Percentiles rank a stretch among this genome's conserved stretches.
Evolutionary conservation across 306 rosid species (phyloP).

Genomic region (Boehmeria nivea): DNA sequence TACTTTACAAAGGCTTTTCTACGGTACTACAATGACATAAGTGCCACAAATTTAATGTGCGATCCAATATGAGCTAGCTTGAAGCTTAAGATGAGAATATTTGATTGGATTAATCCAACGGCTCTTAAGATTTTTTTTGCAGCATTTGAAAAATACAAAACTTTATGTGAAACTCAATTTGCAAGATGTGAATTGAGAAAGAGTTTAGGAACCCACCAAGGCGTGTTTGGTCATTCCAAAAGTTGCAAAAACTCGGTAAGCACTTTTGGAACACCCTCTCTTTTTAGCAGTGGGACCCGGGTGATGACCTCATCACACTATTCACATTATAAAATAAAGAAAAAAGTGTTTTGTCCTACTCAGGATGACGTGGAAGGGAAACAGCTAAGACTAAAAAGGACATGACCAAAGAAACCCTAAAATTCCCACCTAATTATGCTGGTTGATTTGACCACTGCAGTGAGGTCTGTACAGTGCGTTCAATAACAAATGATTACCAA

Average conservation of each 20-base stretch:
- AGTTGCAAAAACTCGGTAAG: conserved; percentile 17
- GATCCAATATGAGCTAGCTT: too few species aligned
- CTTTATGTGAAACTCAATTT: background rate
- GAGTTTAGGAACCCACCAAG: conserved; percentile 8
- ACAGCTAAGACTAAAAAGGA: conserved; percentile 7
- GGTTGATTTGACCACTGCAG: too few species aligned
- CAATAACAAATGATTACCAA: too few species aligned
- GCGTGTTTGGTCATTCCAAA: conserved; percentile 15
- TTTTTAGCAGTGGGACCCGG: conserved; percentile 28
- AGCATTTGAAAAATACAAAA: background rate
- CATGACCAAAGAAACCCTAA: background rate
- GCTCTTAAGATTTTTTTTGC: background rate
- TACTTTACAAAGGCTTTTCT: too few species aligned
- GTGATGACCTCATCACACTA: conserved; percentile 35
- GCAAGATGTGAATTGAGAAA: conserved; percentile 16
- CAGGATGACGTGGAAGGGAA: conserved; percentile 41
- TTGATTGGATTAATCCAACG: background rate
- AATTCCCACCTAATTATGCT: background rate
- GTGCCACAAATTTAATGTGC: too few species aligned
- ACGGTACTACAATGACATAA: too few species aligned
- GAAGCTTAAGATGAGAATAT: too few species aligned
- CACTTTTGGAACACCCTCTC: conserved; percentile 31
- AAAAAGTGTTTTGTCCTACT: conserved; percentile 51
- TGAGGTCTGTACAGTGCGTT: too few species aligned
- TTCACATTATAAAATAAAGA: conserved; percentile 3